Percentiles rank a stretch among this genome's conserved stretches.
Evolutionary conservation across 2,329 filamentous ascomycete genomes (phyloP).

Genomic region (Sporothrix pallida): DNA sequence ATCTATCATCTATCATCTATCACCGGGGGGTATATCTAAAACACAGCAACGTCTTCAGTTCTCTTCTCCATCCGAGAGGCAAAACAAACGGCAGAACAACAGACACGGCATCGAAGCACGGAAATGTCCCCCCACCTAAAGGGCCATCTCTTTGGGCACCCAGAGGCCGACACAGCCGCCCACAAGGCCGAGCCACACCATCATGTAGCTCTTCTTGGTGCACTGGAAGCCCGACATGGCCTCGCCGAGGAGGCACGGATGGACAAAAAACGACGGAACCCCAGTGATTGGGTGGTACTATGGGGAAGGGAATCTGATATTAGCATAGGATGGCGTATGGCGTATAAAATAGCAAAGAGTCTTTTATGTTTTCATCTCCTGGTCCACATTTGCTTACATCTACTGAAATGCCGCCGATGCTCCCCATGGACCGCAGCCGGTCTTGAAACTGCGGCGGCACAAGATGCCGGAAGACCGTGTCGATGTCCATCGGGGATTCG

Average conservation of each 20-base stretch:
- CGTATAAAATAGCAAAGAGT: constrained; percentile 25
- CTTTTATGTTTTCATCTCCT: background rate
- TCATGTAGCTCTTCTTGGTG: constrained; percentile 72
- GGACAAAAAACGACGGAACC: constrained; percentile 83
- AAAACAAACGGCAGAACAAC: background rate
- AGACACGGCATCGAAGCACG: background rate
- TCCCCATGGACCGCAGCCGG: constrained; percentile 64
- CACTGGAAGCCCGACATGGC: constrained; percentile 73
- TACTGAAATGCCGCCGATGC: constrained; percentile 75
- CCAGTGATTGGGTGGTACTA: constrained; percentile 85
- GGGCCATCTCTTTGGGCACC: constrained; percentile 72
- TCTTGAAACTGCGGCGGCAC: constrained; percentile 70
- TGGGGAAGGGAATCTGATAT: constrained; percentile 35
- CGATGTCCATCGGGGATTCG: constrained; percentile 65
- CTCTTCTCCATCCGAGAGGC: background rate
- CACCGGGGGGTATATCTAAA: constrained; percentile 9
- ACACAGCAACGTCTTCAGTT: background rate
- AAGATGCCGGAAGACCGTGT: constrained; percentile 72
- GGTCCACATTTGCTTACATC: constrained; percentile 64
- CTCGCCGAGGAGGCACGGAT: constrained; percentile 87
- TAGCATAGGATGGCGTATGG: background rate
- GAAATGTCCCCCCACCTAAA: constrained; percentile 41
- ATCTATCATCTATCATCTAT: too few relatives aligned
- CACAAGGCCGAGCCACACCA: constrained; percentile 87
- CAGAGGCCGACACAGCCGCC: constrained; percentile 80